Conservation (phyloP, 1,284 basidiomycete genomes). For the Puccinia coronata region DNA sequence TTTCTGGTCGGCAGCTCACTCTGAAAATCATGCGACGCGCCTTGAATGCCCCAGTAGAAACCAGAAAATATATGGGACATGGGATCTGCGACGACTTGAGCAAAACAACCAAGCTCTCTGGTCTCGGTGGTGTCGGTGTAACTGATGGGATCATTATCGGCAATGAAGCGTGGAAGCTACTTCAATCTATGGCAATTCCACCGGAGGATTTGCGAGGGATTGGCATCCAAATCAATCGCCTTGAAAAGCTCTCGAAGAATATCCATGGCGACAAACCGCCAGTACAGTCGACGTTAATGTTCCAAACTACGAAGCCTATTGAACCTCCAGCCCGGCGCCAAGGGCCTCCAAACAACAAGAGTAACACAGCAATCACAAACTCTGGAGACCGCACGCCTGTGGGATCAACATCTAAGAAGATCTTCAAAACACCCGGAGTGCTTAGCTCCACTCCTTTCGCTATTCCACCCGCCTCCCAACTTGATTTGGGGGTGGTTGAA, state of each 20-base stretch:
- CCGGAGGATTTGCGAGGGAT: conserved; percentile 87
- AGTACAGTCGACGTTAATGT: conserved; percentile 44
- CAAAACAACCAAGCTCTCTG: conserved; percentile 69
- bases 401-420: conserved; percentile 29
- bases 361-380: not conserved
- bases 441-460: conserved; percentile 46
- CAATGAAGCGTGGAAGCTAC: conserved; percentile 74
- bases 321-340: not conserved
- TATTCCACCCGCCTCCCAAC: conserved; percentile 55
- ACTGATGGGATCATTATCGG: conserved; percentile 73
- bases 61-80: conserved; percentile 96
- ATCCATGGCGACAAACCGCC: conserved; percentile 50
- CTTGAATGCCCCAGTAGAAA: conserved; percentile 80
- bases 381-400: not conserved
- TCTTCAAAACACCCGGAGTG: not conserved
- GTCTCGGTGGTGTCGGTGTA: conserved; percentile 68
- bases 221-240: conserved; percentile 86
- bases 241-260: conserved; percentile 63
- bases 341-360: not conserved
- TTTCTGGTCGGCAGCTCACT: conserved; percentile 72
- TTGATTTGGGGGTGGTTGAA: conserved; percentile 55
- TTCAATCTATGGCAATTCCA: conserved; percentile 73
- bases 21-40: conserved; percentile 87
- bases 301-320: conserved; percentile 14
- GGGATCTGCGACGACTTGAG: conserved; percentile 81